phyloP scores from a whole-genome alignment of 1,139 yeast genomes.

The Yamadazyma oceani region DNA sequence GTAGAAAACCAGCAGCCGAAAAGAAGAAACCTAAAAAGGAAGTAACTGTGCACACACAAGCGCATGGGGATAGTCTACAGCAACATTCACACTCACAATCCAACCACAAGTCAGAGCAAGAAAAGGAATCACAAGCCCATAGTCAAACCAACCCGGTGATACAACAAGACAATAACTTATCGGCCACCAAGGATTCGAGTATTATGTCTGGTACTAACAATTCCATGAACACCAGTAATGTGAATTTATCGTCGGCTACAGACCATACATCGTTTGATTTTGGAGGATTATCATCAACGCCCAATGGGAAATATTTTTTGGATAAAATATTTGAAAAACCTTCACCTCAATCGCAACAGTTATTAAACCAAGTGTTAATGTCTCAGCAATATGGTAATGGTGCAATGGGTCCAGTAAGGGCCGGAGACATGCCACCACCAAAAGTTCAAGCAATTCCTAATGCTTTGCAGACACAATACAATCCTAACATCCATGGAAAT shows the following conservation, averaged over 20 bases:
- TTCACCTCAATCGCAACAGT: constrained; percentile 33
- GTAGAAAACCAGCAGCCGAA: constrained; percentile 12
- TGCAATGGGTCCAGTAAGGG: not conserved
- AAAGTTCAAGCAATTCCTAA: constrained; percentile 7
- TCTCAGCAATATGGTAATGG: constrained; percentile 18
- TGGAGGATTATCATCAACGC: constrained; percentile 39
- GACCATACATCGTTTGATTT: constrained; percentile 24
- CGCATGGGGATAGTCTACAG: constrained; percentile 4
- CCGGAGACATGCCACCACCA: constrained; percentile 30
- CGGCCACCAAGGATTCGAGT: constrained; percentile 21
- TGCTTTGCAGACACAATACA: constrained; percentile 6
- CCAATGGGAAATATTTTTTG: constrained; percentile 41
- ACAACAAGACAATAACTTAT: constrained; percentile 2
- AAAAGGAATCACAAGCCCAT: not conserved
- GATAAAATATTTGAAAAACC: constrained; percentile 43
- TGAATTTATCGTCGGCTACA: constrained; percentile 22
- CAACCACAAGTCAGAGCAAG: constrained; percentile 1
- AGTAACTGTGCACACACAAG: constrained; percentile 12
- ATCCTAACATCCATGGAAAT: constrained; percentile 7
- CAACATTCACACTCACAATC: constrained; percentile 3
- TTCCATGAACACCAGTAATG: constrained; percentile 26
- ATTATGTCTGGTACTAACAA: constrained; percentile 27
- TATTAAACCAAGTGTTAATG: constrained; percentile 22
- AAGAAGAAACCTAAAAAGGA: constrained; percentile 11
- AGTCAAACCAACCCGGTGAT: not conserved